phyloP scores from a whole-genome alignment of 1,284 basidiomycete genomes.

The Termitomyces sp. region DNA sequence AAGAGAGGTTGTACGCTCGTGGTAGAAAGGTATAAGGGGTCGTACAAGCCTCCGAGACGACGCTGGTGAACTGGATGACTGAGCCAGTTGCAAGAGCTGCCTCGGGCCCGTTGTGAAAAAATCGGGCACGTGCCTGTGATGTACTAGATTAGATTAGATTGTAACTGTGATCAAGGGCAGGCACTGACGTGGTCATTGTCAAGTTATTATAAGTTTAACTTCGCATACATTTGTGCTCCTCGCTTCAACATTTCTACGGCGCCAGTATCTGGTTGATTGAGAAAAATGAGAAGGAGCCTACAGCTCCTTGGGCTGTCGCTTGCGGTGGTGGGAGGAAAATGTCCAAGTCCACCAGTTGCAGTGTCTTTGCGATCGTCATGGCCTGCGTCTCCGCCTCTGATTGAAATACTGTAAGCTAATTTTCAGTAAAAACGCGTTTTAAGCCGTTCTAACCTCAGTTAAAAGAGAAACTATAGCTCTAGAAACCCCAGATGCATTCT shows the following conservation, averaged over 20 bases:
- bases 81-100: not conserved
- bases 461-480: conserved; percentile 47
- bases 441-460: conserved; percentile 5
- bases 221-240: not conserved
- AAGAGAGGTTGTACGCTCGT: not conserved
- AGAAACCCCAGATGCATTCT: conserved; percentile 65
- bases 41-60: not conserved
- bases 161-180: not conserved
- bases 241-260: not conserved
- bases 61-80: conserved; percentile 10
- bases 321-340: conserved; percentile 19
- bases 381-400: conserved; percentile 66
- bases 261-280: not conserved
- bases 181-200: conserved; percentile 11
- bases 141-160: conserved; percentile 17
- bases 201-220: no score
- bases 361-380: conserved; percentile 80
- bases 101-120: conserved; percentile 12
- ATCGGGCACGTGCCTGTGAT: conserved; percentile 12
- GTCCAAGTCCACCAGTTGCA: conserved; percentile 65
- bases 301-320: conserved; percentile 15
- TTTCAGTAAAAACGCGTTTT: not conserved
- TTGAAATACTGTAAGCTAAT: conserved; percentile 76
- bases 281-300: conserved; percentile 15
- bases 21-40: not conserved